Evolutionary conservation across 2,329 filamentous ascomycete species (phyloP), one percentile per base, ranked within the genome.

Genomic region (Gnomoniopsis smithogilvyi): DNA sequence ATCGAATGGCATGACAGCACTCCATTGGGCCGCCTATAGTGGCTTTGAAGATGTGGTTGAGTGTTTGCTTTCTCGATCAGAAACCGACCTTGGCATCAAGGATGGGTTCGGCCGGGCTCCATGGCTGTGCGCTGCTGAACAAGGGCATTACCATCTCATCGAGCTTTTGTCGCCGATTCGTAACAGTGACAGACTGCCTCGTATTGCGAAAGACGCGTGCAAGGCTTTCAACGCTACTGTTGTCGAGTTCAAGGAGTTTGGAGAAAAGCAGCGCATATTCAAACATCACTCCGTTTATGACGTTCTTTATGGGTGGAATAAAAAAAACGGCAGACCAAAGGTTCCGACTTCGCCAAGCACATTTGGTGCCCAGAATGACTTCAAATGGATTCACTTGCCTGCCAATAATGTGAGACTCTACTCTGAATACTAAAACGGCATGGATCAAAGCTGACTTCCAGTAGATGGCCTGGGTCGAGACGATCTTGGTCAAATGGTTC

Each of bases 401-500:
- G 78, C 79, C 2, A 82, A 82, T 63, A 81, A 82, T 69, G 74
- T 76, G 11, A 67, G 69, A 26, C 62, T 73, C 17, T 63, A 74
- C 26, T 72, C 72, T 1, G 72, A 70, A 1, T 65, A 66, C 3
- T 65, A 66, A 17, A 69, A 6, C 69, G 67, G 7, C 33, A 66
- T n/a, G 38, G 6, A 41, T 41, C 26, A 8, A n/a, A 38, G 45
- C 53, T 54, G 7, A 55, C 55, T 22, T 15, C 6, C 11, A 8
- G 21, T 49, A 62, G 60, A 79, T 84, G 64, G 78, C 80, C 1
- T 88, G 85, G 85, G 80, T 83, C 6, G 84, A 88, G 72, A 72
- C 83, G 0, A 72, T 88, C 2, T 71, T 88, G n/a, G 82, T 83
- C 0, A 88, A 88, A 63, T 79, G 78, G 19, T 88, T 88, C 64